Evolutionary conservation across 306 rosid species (phyloP).

Genomic region (Macrotyloma uniflorum): DNA sequence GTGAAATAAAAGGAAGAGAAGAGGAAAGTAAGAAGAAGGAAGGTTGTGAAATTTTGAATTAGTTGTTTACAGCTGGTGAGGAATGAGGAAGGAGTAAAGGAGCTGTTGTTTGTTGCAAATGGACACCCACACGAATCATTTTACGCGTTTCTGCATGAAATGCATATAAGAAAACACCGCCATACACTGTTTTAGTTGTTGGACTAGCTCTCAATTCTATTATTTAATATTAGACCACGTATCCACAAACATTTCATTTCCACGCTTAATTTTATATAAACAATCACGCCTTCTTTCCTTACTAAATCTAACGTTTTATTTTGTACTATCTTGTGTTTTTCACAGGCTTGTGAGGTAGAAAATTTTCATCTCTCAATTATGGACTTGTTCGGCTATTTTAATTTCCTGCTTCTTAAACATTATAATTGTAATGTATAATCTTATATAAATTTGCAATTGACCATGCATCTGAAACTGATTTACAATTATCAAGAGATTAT

Average conservation of each 20-base stretch:
- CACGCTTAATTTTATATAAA: not conserved
- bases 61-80: conserved; percentile 3
- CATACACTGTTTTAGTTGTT: not conserved
- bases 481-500: too few species aligned
- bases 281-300: not conserved
- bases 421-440: too few species aligned
- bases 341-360: too few species aligned
- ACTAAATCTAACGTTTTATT: not conserved
- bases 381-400: too few species aligned
- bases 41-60: not conserved
- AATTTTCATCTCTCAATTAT: too few species aligned
- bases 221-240: too few species aligned
- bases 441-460: too few species aligned
- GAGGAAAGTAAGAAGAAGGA: conserved; percentile 25
- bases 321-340: not conserved
- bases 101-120: not conserved
- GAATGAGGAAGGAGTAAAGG: not conserved
- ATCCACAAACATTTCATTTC: not conserved
- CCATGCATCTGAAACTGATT: too few species aligned
- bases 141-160: conserved; percentile 32
- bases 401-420: too few species aligned
- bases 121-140: conserved; percentile 27
- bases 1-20: not conserved
- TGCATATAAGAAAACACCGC: not conserved
- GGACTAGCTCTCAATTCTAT: not conserved